Percentiles rank a stretch among this genome's conserved stretches.
These are phyloP conservation scores for Helichrysum umbraculigerum DNA, from an alignment of 129 eudicot genomes.

Conservation along the genomic window DNA sequence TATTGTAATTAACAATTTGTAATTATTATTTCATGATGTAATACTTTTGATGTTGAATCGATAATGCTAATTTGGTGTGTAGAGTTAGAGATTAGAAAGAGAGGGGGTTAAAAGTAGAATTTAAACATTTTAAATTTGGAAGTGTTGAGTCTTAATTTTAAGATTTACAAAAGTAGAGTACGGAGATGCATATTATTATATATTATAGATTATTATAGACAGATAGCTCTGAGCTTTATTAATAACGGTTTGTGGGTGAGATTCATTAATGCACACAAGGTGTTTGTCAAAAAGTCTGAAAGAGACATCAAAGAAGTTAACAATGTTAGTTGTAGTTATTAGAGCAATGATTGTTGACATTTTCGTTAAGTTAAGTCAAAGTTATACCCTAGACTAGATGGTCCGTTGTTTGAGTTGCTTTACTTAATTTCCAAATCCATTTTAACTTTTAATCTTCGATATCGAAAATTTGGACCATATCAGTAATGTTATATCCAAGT, in stretches of 20 bases:
- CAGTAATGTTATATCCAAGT: conserved; percentile 14
- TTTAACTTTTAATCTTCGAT: conserved; percentile 18
- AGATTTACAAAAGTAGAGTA: too few species aligned
- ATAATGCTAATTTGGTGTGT: too few species aligned
- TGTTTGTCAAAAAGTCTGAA: conserved; percentile 31
- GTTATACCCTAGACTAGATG: conserved; percentile 18
- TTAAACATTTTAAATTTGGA: too few species aligned
- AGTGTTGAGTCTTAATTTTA: too few species aligned
- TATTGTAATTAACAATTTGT: too few species aligned
- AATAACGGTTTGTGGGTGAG: conserved; percentile 2
- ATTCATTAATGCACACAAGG: conserved; percentile 33
- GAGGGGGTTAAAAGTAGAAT: too few species aligned
- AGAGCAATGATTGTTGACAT: conserved; percentile 28
- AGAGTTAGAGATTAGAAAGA: too few species aligned
- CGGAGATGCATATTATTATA: too few species aligned
- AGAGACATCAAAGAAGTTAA: conserved; percentile 18
- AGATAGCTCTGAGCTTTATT: background rate
- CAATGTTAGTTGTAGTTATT: conserved; percentile 26
- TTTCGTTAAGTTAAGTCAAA: conserved; percentile 14
- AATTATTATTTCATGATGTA: too few species aligned
- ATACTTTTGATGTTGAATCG: too few species aligned
- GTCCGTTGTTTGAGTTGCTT: conserved; percentile 28
- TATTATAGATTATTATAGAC: background rate
- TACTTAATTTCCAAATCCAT: background rate
- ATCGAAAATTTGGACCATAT: conserved; percentile 17